Conservation (phyloP, 345 rosid genomes). For the Eutrema heterophyllum region DNA sequence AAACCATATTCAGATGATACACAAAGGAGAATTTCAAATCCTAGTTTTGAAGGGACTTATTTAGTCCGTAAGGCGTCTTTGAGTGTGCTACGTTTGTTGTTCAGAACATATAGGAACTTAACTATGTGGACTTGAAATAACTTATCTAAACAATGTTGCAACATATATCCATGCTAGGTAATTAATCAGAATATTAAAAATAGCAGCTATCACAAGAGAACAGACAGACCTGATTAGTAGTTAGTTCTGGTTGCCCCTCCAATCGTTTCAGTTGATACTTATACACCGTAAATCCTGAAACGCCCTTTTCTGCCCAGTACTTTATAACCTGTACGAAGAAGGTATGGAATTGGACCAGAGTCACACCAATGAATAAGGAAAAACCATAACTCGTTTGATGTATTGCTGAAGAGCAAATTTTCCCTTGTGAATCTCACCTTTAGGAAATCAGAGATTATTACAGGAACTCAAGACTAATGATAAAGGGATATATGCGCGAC, state of each 20-base stretch:
- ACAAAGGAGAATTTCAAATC: background rate
- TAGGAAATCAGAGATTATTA: background rate
- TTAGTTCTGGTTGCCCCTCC: constrained; percentile 75
- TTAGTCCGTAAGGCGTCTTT: background rate
- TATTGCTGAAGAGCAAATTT: background rate
- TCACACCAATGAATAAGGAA: background rate
- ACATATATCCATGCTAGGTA: background rate
- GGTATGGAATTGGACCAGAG: constrained; percentile 5
- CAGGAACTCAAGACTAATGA: background rate
- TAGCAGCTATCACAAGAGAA: constrained; percentile 5
- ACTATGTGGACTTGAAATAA: background rate
- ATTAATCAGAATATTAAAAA: background rate
- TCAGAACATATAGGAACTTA: background rate
- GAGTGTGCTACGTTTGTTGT: background rate
- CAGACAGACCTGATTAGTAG: constrained; percentile 73
- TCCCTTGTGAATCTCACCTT: background rate
- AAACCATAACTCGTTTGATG: background rate
- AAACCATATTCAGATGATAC: background rate
- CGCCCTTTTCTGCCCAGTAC: constrained; percentile 85
- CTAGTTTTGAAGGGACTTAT: background rate
- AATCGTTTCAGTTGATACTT: constrained; percentile 61
- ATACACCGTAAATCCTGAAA: constrained; percentile 87
- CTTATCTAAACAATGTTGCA: background rate
- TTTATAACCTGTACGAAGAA: constrained; percentile 53
- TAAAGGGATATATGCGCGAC: background rate